These are phyloP conservation scores for Vitellaria paradoxa DNA, from an alignment of 179 eudicot species.

Conservation along the genomic window DNA sequence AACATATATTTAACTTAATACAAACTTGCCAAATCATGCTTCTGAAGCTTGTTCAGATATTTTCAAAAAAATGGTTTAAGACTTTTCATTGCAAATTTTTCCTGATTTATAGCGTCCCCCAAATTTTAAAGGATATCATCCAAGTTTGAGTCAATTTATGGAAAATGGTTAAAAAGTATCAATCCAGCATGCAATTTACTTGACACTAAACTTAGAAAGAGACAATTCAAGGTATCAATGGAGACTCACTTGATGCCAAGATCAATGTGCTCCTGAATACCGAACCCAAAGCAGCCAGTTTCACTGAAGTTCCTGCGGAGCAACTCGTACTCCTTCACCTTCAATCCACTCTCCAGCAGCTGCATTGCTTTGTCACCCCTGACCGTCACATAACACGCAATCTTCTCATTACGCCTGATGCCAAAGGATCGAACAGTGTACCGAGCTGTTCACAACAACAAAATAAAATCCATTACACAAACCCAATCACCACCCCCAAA, in stretches of 20 bases:
- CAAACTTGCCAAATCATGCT: no score
- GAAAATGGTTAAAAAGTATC: no score
- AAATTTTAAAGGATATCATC: no score
- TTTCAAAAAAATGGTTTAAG: no score
- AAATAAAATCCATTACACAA: not conserved
- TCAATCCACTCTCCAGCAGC: conserved; percentile 35
- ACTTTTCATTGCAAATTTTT: no score
- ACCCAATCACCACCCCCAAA: not conserved
- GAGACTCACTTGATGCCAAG: conserved; percentile 34
- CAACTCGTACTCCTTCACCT: conserved; percentile 33
- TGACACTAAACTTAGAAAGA: not conserved
- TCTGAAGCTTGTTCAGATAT: no score
- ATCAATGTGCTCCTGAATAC: not conserved
- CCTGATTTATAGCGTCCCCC: no score
- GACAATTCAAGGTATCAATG: not conserved
- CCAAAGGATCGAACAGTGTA: conserved; percentile 42
- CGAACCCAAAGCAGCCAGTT: conserved; percentile 10
- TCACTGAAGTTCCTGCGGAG: conserved; percentile 27
- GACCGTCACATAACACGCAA: conserved; percentile 30
- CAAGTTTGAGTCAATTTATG: no score
- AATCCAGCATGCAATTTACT: no score
- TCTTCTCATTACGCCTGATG: conserved; percentile 36
- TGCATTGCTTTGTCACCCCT: conserved; percentile 31
- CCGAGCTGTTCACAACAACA: conserved; percentile 25
- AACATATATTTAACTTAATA: no score